A percentile compares a stretch with the other conserved stretches of the same genome.
Conservation (phyloP, 805 yeast genomes). For the Sugiyamaella valdiviana region DNA sequence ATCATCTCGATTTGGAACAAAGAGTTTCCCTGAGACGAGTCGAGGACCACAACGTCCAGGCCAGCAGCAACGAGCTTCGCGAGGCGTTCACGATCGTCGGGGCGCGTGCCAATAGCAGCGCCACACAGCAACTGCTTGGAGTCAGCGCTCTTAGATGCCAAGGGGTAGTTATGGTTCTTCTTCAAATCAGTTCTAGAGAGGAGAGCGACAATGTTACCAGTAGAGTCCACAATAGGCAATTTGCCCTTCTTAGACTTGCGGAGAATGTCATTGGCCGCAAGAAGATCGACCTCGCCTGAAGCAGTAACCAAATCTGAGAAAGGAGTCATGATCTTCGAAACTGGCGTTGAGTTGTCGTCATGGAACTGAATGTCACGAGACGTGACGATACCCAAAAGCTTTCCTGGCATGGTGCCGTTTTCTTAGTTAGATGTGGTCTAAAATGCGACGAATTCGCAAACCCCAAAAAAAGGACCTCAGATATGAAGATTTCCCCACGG, state of each 20-base stretch:
- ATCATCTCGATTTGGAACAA: conserved; percentile 90
- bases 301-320: conserved; percentile 65
- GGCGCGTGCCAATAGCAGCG: conserved; percentile 96
- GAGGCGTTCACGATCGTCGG: conserved; percentile 81
- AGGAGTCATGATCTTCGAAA: conserved; percentile 77
- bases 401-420: conserved; percentile 78
- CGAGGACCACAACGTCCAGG: conserved; percentile 89
- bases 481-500: conserved; percentile 69
- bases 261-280: conserved; percentile 85
- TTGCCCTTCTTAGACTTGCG: conserved; percentile 95
- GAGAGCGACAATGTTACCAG: conserved; percentile 75
- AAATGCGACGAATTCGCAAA: conserved; percentile 5
- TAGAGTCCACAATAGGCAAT: conserved; percentile 80
- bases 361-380: conserved; percentile 96
- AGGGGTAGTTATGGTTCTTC: conserved; percentile 89
- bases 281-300: conserved; percentile 64
- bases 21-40: conserved; percentile 97
- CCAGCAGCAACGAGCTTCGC: conserved; percentile 87
- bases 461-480: conserved; percentile 7
- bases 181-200: conserved; percentile 94
- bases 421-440: conserved; percentile 42
- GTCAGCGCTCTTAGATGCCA: conserved; percentile 86
- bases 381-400: conserved; percentile 90
- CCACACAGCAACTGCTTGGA: conserved; percentile 97
- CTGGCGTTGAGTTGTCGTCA: conserved; percentile 57